Evolutionary conservation across 805 yeast species (phyloP), one percentile per base, ranked within the genome.

Genomic region (Kuraishia cidri): DNA sequence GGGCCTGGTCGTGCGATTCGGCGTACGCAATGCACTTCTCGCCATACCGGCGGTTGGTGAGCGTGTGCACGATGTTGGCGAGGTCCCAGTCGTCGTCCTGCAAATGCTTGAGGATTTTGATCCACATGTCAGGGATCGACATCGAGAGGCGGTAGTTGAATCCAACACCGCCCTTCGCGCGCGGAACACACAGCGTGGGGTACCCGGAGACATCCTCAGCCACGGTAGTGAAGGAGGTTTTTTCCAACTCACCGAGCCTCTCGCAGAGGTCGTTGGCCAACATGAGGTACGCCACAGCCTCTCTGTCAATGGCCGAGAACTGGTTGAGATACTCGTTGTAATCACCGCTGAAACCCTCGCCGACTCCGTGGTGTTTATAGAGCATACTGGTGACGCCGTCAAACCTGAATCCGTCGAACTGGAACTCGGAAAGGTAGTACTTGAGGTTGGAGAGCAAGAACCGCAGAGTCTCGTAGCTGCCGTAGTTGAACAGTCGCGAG

Each of bases 81-180:
- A 90, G 58, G 47, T 88, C 86, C 98, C 98, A 90, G 32, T 85
- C 80, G 39, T 88, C 95, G 55, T 90, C 97, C 29, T 58, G 50
- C 37, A 69, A 60, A 52, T 88, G 97, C 52, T 92, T 90, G 45
- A 90, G 60, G 30, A 87, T 57, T 56, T 92, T 92, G 61, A 90
- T 90, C 98, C 98, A 90, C 97, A 90, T 90, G 56, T 90, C 98
- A 4, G 98, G 98, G 38, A 90, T 66, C 1, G 97, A 97, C 98
- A 90, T 90, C 2, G 95, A 92, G 34, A 90, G 66, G 41, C 97
- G 68, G 56, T 90, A 90, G 53, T 88, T 92, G 48, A 90, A 90
- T 0, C 97, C 98, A 39, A 82, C 78, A 36, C 98, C 98, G 31
- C 97, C 97, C 16, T 62, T 52, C 0, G 44, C 33, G 32, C 84